Evolutionary conservation across 345 rosid species (phyloP).

Genomic region (Cardiospermum halicacabum): DNA sequence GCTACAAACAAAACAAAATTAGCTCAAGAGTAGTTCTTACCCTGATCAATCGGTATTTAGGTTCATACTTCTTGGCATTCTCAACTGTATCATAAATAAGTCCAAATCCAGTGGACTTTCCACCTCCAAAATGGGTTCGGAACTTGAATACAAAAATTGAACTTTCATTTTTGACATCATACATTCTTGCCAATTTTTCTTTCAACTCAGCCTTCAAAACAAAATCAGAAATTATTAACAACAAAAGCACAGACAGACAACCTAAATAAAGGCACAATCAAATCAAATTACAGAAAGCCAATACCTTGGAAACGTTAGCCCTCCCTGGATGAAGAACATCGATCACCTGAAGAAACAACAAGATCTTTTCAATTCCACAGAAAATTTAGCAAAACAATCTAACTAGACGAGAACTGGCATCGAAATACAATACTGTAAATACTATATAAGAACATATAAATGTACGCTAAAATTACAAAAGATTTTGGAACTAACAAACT

Average conservation of each 20-base stretch:
- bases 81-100: conserved; percentile 63
- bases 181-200: conserved; percentile 54
- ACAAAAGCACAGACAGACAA: not conserved
- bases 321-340: conserved; percentile 79
- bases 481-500: conserved; percentile 30
- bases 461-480: not conserved
- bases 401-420: not conserved
- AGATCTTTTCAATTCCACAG: not conserved
- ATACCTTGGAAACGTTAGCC: conserved; percentile 68
- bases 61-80: conserved; percentile 67
- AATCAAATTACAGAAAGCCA: not conserved
- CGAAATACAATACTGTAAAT: not conserved
- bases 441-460: not conserved
- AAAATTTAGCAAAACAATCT: not conserved
- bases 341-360: conserved; percentile 36
- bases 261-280: not conserved
- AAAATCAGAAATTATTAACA: not conserved
- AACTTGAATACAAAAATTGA: conserved; percentile 69
- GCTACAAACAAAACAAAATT: not conserved
- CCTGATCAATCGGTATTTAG: conserved; percentile 71
- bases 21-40: conserved; percentile 14
- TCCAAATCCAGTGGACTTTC: conserved; percentile 72
- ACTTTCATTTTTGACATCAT: conserved; percentile 59
- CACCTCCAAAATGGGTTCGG: conserved; percentile 77
- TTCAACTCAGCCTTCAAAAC: conserved; percentile 50